phyloP scores from a whole-genome alignment of 192 early-diverging fungal species.

The Coemansia interrupta region DNA sequence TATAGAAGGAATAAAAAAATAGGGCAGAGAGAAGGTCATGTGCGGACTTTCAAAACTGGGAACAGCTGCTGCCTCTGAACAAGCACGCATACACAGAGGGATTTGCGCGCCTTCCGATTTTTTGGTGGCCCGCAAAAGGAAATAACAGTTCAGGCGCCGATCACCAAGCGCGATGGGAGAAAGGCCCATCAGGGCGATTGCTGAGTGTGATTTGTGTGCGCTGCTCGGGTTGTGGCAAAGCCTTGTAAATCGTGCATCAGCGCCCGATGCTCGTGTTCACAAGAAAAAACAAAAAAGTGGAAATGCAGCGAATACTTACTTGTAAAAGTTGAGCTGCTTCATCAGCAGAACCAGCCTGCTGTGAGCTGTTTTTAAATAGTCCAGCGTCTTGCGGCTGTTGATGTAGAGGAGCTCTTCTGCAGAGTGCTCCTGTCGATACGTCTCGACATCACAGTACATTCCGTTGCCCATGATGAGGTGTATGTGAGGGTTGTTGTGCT shows the following conservation, averaged over 20 bases:
- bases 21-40: conserved; percentile 2
- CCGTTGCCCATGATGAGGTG: conserved; percentile 36
- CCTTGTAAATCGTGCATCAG: no score
- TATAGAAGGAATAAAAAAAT: conserved; percentile 1
- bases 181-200: no score
- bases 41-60: background rate
- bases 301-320: conserved; percentile 14
- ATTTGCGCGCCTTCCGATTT: no score
- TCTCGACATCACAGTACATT: conserved; percentile 37
- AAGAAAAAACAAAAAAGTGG: background rate
- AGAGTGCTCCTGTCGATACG: conserved; percentile 13
- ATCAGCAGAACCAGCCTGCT: conserved; percentile 30
- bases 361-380: conserved; percentile 27
- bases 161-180: no score
- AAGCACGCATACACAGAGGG: no score
- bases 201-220: no score
- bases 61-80: background rate
- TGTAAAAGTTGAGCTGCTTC: conserved; percentile 23
- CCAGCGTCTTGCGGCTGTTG: conserved; percentile 31
- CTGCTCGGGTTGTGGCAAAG: no score
- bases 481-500: no score
- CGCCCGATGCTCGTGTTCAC: no score
- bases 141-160: no score
- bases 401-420: conserved; percentile 23
- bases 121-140: no score